Conservation (phyloP, 257 asterid genomes). For the Penstemon newberryi region DNA sequence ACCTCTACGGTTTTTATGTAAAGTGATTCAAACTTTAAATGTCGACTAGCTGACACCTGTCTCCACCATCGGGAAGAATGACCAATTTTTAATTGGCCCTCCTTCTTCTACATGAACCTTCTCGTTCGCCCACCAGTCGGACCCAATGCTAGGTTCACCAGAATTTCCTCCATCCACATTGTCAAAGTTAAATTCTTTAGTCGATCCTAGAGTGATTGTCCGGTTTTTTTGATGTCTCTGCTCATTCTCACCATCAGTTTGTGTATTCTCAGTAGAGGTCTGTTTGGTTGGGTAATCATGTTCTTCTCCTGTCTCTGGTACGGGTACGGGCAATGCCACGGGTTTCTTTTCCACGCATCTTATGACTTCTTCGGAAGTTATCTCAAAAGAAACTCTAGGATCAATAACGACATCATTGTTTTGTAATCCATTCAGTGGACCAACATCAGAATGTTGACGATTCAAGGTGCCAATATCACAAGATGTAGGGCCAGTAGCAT, state of each 20-base stretch:
- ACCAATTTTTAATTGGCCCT: conserved; percentile 37
- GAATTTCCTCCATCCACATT: conserved; percentile 50
- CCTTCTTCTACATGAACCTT: conserved; percentile 37
- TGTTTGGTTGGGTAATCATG: conserved; percentile 32
- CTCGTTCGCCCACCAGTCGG: conserved; percentile 79
- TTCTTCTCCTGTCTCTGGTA: conserved; percentile 29
- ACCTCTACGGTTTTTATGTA: neutral
- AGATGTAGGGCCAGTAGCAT: conserved; percentile 42
- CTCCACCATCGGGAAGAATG: conserved; percentile 52
- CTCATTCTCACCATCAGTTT: conserved; percentile 42
- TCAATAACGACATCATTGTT: conserved; percentile 40
- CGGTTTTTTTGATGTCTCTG: conserved; percentile 45
- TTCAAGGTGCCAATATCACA: conserved; percentile 34
- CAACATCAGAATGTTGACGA: conserved; percentile 50
- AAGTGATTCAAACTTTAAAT: neutral
- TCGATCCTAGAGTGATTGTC: conserved; percentile 74
- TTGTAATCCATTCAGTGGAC: conserved; percentile 38
- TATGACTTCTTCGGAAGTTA: conserved; percentile 58
- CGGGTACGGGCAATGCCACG: conserved; percentile 32
- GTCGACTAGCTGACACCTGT: conserved; percentile 38
- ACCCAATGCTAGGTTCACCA: conserved; percentile 42
- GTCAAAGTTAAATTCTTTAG: conserved; percentile 80
- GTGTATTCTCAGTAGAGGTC: conserved; percentile 39
- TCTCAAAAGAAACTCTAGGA: conserved; percentile 82
- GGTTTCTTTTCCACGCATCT: conserved; percentile 68